Evolutionary conservation across 768 basidiomycete genomes (phyloP).

Genomic region (Suillus placidus): DNA sequence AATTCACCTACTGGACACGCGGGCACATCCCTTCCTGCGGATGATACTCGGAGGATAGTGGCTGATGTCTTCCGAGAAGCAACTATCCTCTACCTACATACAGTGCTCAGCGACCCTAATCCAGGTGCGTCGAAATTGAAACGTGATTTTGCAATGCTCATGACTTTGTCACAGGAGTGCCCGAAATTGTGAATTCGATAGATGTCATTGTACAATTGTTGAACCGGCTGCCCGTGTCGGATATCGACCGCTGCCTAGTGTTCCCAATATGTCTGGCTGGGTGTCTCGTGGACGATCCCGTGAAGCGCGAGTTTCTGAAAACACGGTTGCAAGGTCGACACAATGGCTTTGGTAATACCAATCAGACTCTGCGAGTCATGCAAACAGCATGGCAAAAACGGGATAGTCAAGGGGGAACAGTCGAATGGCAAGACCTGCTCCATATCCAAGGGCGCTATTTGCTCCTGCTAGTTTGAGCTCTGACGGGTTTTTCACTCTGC

Average conservation of each 20-base stretch:
- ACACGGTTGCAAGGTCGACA: conserved; percentile 56
- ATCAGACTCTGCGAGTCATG: conserved; percentile 62
- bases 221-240: conserved; percentile 55
- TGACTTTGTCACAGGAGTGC: conserved; percentile 53
- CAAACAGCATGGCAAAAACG: conserved; percentile 72
- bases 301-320: conserved; percentile 60
- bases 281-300: conserved; percentile 69
- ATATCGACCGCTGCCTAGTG: conserved; percentile 66
- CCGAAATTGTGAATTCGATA: conserved; percentile 66
- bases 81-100: conserved; percentile 69
- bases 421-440: conserved; percentile 63
- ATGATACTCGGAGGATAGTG: conserved; percentile 52
- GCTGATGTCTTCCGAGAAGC: conserved; percentile 66
- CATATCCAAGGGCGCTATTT: conserved; percentile 34
- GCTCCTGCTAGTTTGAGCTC: conserved; percentile 33
- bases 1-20: conserved; percentile 28
- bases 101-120: conserved; percentile 65
- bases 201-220: conserved; percentile 56
- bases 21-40: conserved; percentile 29
- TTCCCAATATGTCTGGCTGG: conserved; percentile 78
- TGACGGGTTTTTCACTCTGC: background rate
- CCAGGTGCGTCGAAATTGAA: conserved; percentile 54
- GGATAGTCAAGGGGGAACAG: conserved; percentile 52
- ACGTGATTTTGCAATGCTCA: conserved; percentile 7
- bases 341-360: conserved; percentile 60